These are phyloP conservation scores for Globisporangium splendens DNA, from an alignment of 352 stramenopile genomes.

Conservation along the genomic window DNA sequence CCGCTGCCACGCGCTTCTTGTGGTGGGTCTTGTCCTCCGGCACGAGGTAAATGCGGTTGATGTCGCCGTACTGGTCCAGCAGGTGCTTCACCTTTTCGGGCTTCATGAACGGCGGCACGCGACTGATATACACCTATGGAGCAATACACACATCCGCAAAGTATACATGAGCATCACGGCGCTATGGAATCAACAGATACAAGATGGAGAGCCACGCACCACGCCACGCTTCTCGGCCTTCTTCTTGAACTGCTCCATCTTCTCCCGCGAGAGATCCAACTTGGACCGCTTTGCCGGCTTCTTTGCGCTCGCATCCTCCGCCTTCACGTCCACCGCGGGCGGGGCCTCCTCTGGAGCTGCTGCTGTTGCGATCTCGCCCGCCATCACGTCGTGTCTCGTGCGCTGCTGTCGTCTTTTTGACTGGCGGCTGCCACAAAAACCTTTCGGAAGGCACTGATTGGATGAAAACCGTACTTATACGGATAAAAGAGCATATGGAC, in stretches of 20 bases:
- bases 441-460: constrained; percentile 1
- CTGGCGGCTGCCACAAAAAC: constrained; percentile 4
- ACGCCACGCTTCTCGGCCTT: constrained; percentile 45
- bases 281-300: constrained; percentile 5
- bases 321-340: neutral
- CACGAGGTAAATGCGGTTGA: constrained; percentile 96
- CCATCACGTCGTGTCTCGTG: constrained; percentile 1
- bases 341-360: neutral
- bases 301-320: neutral
- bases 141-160: neutral
- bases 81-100: constrained; percentile 94
- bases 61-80: constrained; percentile 88
- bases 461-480: too few relatives aligned
- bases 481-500: too few relatives aligned
- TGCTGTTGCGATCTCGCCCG: constrained; percentile 1
- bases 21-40: constrained; percentile 93
- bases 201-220: constrained; percentile 18
- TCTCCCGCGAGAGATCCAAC: constrained; percentile 20
- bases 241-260: constrained; percentile 54
- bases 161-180: neutral
- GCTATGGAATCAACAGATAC: neutral
- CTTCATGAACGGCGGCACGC: constrained; percentile 96
- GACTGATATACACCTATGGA: constrained; percentile 90
- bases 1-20: constrained; percentile 87
- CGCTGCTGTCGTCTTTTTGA: constrained; percentile 6